A percentile compares a stretch with the other conserved stretches of the same genome.
phyloP scores from a whole-genome alignment of 2,329 filamentous ascomycete genomes.

The Sclerotinia minor region DNA sequence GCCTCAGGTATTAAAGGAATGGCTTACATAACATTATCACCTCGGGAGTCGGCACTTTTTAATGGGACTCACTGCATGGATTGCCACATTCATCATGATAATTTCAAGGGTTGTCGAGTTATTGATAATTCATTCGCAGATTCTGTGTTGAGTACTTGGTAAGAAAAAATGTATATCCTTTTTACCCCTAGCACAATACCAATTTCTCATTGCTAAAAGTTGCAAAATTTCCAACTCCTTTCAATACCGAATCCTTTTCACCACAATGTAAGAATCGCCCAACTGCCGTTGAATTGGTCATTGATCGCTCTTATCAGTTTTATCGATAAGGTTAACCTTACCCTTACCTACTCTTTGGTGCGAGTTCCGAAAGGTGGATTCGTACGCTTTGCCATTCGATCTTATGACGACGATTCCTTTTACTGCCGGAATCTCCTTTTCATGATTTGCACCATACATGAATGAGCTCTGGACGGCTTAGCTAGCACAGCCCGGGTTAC shows the following conservation, averaged over 20 bases:
- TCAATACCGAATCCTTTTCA: not conserved
- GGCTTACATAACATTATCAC: not conserved
- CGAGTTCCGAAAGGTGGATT: not conserved
- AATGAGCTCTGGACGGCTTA: not conserved
- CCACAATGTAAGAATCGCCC: not conserved
- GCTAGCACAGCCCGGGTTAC: not conserved
- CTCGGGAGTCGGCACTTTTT: not conserved
- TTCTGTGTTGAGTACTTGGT: too few species aligned
- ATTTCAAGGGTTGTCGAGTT: too few species aligned
- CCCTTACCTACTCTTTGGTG: too few species aligned
- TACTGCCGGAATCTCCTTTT: not conserved
- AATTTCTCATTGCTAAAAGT: not conserved
- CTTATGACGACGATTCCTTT: conserved; percentile 8
- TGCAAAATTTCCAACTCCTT: not conserved
- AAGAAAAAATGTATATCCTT: not conserved
- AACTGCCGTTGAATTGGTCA: not conserved
- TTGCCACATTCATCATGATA: too few species aligned
- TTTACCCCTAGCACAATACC: not conserved
- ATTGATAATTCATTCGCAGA: too few species aligned
- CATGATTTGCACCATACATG: not conserved
- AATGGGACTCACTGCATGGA: too few species aligned
- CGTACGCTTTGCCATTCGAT: conserved; percentile 3
- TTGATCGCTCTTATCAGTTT: conserved; percentile 2
- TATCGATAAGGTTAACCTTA: conserved; percentile 8
- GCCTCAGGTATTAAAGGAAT: not conserved